Evolutionary conservation across 352 stramenopile species (phyloP), one percentile per base, ranked within the genome.

Genomic region (Poterioochromonas sp.): DNA sequence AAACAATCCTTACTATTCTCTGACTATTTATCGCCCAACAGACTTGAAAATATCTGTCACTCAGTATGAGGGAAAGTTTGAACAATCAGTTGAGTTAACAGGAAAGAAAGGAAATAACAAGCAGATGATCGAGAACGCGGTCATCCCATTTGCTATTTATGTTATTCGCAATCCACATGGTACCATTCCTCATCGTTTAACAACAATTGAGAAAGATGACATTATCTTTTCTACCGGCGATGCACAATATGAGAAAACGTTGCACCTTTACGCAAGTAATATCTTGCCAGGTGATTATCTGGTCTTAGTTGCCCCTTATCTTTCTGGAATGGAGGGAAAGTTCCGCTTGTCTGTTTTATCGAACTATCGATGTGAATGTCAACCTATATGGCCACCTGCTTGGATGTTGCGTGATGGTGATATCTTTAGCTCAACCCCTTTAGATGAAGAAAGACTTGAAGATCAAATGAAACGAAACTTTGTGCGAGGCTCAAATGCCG

Each of bases 1-100:
- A 5, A 86, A 90, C 77, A 96, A 96, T 77, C 91, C 90, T 64
- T 90, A 96, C 81, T 96, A 88, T 68, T 82, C 87, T 22, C 82
- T 96, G 32, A 80, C 83, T 3, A 83, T 96, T 18, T 79, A 85
- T 0, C 83, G 88, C 0, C 90, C 89, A 0, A 93, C 91, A 0
- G 90, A 96, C 60, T 60, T 96, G 40, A 92, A 87, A 32, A 80
- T 96, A 53, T 92, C 89, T 32, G 88, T 95, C 37, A 79, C 80
- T 64, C 82, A 85, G n/a, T 73, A 62, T 0, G 51, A 76, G 26
- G 77, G 15, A 37, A 29, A 84, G 76, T 81, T 76, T 49, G 62
- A 15, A 35, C 34, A 11, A 63, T n/a, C n/a, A n/a, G n/a, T n/a
- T n/a, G n/a, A n/a, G n/a, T n/a, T n/a, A n/a, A 58, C 81, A 63